Evolutionary conservation across 78 protist genomes (phyloP).

Genomic region (Chrysochromulina parva): DNA sequence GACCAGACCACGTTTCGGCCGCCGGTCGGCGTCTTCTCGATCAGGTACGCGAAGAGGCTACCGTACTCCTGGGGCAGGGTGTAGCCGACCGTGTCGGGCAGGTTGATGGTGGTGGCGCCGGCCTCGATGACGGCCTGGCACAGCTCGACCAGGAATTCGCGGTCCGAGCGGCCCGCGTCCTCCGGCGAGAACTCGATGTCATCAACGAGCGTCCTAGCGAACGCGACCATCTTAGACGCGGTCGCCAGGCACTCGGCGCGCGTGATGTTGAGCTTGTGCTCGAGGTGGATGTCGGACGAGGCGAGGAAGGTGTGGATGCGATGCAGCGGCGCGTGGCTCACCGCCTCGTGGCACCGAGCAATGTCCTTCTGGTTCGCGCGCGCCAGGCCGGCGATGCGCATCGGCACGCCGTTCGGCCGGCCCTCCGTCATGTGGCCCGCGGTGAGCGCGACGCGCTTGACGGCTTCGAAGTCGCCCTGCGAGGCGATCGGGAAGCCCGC

Average conservation of each 20-base stretch:
- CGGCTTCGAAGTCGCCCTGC: conserved; percentile 71
- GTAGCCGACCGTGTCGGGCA: conserved; percentile 78
- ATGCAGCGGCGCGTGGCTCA: conserved; percentile 61
- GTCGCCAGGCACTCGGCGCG: conserved; percentile 53
- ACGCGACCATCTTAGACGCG: not conserved
- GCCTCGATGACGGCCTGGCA: conserved; percentile 54
- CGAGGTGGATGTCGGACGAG: conserved; percentile 69
- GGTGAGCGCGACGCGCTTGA: not conserved
- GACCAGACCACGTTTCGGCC: conserved; percentile 51
- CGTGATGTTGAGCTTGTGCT: conserved; percentile 64
- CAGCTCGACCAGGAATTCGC: conserved; percentile 53
- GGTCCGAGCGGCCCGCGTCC: conserved; percentile 75
- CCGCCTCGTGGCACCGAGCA: conserved; percentile 59
- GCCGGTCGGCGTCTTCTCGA: not conserved
- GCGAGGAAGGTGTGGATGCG: conserved; percentile 80
- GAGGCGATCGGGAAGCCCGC: conserved; percentile 79
- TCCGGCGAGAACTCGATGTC: conserved; percentile 73
- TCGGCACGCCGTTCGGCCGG: conserved; percentile 53
- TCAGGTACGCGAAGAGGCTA: not conserved
- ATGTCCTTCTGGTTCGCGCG: conserved; percentile 66
- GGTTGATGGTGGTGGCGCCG: conserved; percentile 72
- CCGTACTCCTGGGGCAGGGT: not conserved
- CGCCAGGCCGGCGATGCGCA: conserved; percentile 68
- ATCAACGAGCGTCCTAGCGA: conserved; percentile 37
- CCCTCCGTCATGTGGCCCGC: conserved; percentile 54